A percentile compares a stretch with the other conserved stretches of the same genome.
Evolutionary conservation across 257 asterid genomes (phyloP).

Genomic region (Vinca minor): DNA sequence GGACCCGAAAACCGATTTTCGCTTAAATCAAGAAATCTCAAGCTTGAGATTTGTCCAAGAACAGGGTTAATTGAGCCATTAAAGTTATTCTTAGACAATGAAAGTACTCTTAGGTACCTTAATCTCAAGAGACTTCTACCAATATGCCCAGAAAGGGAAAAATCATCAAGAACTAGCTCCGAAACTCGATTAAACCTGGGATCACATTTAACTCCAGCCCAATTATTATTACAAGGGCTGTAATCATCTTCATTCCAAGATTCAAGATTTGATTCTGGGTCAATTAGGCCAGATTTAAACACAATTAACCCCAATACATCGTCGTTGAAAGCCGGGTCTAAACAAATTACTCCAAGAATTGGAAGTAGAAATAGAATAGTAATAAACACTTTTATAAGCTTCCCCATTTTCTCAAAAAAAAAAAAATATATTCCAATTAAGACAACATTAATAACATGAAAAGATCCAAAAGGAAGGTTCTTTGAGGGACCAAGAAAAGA

Average conservation of each 20-base stretch:
- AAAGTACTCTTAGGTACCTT: constrained; percentile 38
- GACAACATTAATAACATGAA: too few species aligned
- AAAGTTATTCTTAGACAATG: constrained; percentile 55
- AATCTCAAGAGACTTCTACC: constrained; percentile 51
- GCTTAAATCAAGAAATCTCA: constrained; percentile 53
- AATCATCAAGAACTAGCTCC: constrained; percentile 42
- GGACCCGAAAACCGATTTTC: constrained; percentile 43
- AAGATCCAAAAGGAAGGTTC: constrained; percentile 4
- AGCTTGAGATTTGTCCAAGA: constrained; percentile 35
- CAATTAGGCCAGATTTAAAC: constrained; percentile 55
- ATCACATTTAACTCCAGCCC: constrained; percentile 63
- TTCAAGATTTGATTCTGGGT: constrained; percentile 51
- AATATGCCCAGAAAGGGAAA: constrained; percentile 66
- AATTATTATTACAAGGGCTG: constrained; percentile 60
- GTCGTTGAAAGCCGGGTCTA: constrained; percentile 64
- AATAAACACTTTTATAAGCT: not conserved
- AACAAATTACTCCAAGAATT: constrained; percentile 21
- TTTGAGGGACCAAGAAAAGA: not conserved
- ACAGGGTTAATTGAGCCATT: constrained; percentile 53
- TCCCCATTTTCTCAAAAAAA: not conserved
- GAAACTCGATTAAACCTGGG: constrained; percentile 50
- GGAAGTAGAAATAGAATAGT: constrained; percentile 25
- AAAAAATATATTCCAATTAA: not conserved
- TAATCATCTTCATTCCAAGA: constrained; percentile 76
- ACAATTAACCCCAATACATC: constrained; percentile 78